Evolutionary conservation across 2,329 filamentous ascomycete species (phyloP).

Genomic region (Emergomyces pasteurianus): DNA sequence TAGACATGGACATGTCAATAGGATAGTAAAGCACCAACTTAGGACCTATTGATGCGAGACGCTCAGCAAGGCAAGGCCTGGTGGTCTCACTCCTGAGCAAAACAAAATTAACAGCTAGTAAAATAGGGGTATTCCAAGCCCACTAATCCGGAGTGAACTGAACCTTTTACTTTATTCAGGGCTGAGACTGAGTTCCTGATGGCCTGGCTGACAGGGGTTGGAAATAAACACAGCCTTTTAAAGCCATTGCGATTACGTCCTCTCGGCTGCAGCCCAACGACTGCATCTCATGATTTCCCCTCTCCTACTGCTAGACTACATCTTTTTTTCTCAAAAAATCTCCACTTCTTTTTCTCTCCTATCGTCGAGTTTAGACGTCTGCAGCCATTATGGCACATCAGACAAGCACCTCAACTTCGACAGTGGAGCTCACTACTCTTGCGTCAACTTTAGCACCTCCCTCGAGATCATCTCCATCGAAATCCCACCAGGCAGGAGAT

Average conservation of each 20-base stretch:
- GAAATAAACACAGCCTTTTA: background rate
- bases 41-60: too few relatives aligned
- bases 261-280: background rate
- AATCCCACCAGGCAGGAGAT: background rate
- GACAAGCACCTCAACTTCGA: background rate
- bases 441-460: background rate
- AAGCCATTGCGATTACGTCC: background rate
- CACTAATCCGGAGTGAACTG: too few relatives aligned
- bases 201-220: background rate
- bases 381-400: background rate
- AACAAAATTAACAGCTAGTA: too few relatives aligned
- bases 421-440: background rate
- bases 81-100: too few relatives aligned
- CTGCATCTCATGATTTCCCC: background rate
- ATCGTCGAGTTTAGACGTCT: background rate
- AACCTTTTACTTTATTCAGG: background rate
- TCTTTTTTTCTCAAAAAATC: background rate
- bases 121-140: too few relatives aligned
- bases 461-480: background rate
- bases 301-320: background rate
- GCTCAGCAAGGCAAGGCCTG: too few relatives aligned
- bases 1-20: too few relatives aligned
- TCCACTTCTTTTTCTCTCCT: background rate
- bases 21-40: too few relatives aligned
- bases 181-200: background rate